Evolutionary conservation across 768 basidiomycete species (phyloP).

Genomic region (Mycena kentingensis): DNA sequence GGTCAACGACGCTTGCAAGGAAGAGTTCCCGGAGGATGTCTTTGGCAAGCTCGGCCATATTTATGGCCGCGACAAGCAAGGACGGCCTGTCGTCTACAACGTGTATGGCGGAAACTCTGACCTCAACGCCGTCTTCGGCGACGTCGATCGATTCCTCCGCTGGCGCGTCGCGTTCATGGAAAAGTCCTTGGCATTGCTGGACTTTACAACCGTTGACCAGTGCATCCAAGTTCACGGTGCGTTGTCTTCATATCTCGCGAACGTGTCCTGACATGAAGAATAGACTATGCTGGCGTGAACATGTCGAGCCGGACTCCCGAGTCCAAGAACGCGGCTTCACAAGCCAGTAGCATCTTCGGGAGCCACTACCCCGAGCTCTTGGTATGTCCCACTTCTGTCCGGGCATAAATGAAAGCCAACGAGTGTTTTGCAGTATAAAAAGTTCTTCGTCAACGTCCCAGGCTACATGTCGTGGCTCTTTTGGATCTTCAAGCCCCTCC

Average conservation of each 20-base stretch:
- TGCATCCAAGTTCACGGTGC: constrained; percentile 73
- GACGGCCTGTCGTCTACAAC: constrained; percentile 77
- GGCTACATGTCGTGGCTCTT: constrained; percentile 78
- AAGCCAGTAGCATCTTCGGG: constrained; percentile 74
- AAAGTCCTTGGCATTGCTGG: constrained; percentile 57
- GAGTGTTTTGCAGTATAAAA: constrained; percentile 50
- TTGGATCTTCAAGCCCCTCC: constrained; percentile 77
- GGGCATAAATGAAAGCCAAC: constrained; percentile 6
- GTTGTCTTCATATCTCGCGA: constrained; percentile 6
- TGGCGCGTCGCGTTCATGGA: constrained; percentile 86
- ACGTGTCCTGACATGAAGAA: not conserved
- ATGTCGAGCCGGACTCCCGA: constrained; percentile 67
- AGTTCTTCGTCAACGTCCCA: constrained; percentile 84
- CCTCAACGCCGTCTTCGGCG: constrained; percentile 71
- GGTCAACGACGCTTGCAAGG: constrained; percentile 59
- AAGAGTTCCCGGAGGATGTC: constrained; percentile 61
- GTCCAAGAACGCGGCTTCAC: constrained; percentile 75
- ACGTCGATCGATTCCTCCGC: constrained; percentile 73
- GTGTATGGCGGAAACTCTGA: constrained; percentile 74
- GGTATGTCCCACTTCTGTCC: constrained; percentile 37
- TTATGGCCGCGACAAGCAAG: constrained; percentile 70
- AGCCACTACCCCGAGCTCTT: constrained; percentile 80
- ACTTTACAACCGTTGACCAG: constrained; percentile 75
- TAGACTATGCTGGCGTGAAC: constrained; percentile 77
- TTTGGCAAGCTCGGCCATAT: constrained; percentile 67